These are phyloP conservation scores for Acephala macrosclerotiorum DNA, from an alignment of 2,329 filamentous ascomycete species.

Conservation along the genomic window DNA sequence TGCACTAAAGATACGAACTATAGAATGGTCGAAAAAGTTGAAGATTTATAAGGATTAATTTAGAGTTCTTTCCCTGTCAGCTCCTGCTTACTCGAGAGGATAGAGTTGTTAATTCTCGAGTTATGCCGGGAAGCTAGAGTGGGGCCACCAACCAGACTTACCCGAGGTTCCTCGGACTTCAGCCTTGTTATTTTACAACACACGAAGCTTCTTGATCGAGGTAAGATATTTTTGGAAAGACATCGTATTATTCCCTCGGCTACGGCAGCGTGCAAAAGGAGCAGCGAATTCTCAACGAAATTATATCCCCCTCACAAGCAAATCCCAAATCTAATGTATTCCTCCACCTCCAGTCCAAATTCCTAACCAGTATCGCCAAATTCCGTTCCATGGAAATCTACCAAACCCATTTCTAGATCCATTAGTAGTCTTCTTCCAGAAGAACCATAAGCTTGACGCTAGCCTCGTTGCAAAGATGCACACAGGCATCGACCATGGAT, in stretches of 20 bases:
- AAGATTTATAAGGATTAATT: neutral
- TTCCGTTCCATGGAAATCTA: no score
- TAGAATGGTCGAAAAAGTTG: neutral
- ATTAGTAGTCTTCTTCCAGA: no score
- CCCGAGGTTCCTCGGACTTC: conserved; percentile 7
- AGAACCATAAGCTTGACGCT: no score
- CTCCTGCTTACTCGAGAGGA: conserved; percentile 1
- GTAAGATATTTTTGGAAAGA: no score
- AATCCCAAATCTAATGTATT: no score
- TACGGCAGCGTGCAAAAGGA: neutral
- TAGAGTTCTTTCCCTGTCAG: neutral
- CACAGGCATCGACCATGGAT: no score
- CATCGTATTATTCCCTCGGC: neutral
- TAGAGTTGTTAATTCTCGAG: neutral
- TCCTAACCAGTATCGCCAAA: no score
- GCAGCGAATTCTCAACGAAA: neutral
- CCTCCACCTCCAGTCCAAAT: no score
- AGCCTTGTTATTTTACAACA: neutral
- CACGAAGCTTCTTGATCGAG: neutral
- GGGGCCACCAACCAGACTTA: conserved; percentile 1
- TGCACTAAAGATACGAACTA: neutral
- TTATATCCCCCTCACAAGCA: no score
- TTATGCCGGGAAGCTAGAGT: no score
- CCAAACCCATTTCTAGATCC: no score
- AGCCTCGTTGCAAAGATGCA: no score